phyloP scores from a whole-genome alignment of 2,329 filamentous ascomycete genomes.

The Talaromyces pinophilus region DNA sequence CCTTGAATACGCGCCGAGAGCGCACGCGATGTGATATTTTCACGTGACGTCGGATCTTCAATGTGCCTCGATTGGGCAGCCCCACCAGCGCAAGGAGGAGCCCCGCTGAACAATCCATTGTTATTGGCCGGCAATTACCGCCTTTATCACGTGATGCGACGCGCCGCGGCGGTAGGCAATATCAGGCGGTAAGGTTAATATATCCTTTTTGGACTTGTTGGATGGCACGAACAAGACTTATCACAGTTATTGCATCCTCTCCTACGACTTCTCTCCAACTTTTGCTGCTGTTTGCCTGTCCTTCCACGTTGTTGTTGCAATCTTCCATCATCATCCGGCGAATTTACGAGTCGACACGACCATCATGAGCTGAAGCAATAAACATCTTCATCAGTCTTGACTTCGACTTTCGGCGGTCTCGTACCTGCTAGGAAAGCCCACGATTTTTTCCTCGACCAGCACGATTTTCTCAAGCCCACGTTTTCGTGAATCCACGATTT shows the following conservation, averaged over 20 bases:
- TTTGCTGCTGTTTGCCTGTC: background rate
- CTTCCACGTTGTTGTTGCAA: background rate
- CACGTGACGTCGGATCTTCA: conserved; percentile 7
- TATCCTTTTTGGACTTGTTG: background rate
- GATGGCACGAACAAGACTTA: background rate
- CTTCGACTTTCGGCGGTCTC: conserved; percentile 1
- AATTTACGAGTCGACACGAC: background rate
- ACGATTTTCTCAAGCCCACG: background rate
- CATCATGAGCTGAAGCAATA: conserved; percentile 15
- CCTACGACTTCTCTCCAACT: background rate
- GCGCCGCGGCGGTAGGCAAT: conserved; percentile 11
- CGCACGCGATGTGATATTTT: background rate
- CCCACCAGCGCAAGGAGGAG: background rate
- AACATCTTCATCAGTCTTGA: conserved; percentile 3
- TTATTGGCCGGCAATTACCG: background rate
- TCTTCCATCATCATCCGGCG: background rate
- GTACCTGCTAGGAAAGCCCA: background rate
- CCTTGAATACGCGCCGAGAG: background rate
- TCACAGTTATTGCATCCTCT: background rate
- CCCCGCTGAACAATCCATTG: background rate
- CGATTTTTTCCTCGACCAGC: background rate
- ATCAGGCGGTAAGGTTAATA: conserved; percentile 16
- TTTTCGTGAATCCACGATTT: background rate
- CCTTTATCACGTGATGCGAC: background rate
- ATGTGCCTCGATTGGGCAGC: conserved; percentile 11